These are phyloP conservation scores for Tetratostichococcus sp. DNA, from an alignment of 139 green algal genomes.

Conservation along the genomic window DNA sequence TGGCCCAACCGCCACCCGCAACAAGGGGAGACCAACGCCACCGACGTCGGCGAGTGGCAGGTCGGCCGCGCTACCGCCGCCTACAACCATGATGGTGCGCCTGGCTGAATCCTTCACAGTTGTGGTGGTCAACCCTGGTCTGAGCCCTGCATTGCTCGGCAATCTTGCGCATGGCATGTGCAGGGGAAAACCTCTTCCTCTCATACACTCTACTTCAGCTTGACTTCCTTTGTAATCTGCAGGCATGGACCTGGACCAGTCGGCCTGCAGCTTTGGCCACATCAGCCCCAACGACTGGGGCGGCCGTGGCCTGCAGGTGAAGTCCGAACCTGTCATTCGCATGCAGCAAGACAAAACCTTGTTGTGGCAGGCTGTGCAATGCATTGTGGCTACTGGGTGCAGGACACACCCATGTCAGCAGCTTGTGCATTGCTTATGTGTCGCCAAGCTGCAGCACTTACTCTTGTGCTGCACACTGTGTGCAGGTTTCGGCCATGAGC, in stretches of 20 bases:
- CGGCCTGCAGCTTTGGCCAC: not conserved
- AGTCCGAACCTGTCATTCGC: too few species aligned
- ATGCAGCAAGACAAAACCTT: too few species aligned
- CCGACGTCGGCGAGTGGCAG: not conserved
- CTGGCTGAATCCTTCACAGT: too few species aligned
- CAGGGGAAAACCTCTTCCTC: too few species aligned
- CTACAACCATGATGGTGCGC: not conserved
- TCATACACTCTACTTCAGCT: too few species aligned
- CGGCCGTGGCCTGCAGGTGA: not conserved
- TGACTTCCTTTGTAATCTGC: not conserved
- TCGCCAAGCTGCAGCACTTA: too few species aligned
- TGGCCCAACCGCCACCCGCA: not conserved
- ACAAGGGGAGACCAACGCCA: not conserved
- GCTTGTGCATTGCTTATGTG: too few species aligned
- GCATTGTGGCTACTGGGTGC: too few species aligned
- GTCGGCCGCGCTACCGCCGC: not conserved
- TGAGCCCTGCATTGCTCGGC: not conserved
- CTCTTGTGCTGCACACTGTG: too few species aligned
- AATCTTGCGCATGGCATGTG: not conserved
- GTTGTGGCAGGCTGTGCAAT: too few species aligned
- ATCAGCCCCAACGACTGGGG: not conserved
- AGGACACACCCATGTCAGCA: too few species aligned
- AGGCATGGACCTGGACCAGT: not conserved
- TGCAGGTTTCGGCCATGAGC: slow-evolving; percentile 12
- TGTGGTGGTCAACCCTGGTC: too few species aligned